A percentile compares a stretch with the other conserved stretches of the same genome.
Evolutionary conservation across 179 eudicot genomes (phyloP).

Genomic region (Corrigiola litoralis): DNA sequence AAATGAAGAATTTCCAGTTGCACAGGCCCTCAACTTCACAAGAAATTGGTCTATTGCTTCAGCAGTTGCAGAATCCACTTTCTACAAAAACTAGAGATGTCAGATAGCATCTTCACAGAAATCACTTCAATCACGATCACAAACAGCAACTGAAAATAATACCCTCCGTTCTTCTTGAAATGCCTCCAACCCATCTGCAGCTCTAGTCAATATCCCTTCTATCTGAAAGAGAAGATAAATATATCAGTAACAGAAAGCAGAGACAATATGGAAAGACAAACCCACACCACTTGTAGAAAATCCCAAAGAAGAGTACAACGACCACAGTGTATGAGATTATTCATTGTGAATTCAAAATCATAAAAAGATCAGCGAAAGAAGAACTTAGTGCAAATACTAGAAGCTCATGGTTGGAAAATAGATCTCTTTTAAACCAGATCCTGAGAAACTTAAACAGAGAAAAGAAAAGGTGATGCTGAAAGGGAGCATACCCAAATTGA

Average conservation of each 20-base stretch:
- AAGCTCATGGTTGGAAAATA: not conserved
- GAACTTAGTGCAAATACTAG: not conserved
- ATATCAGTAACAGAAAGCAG: not conserved
- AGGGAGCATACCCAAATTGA: not conserved
- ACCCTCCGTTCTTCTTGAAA: constrained; percentile 98
- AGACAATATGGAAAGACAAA: not conserved
- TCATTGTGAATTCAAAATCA: not conserved
- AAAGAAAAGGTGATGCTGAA: not conserved
- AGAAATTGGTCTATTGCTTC: constrained; percentile 80
- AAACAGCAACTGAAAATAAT: constrained; percentile 3
- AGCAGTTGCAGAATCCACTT: constrained; percentile 83
- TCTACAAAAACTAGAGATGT: constrained; percentile 40
- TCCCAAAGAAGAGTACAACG: not conserved
- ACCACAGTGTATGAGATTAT: not conserved
- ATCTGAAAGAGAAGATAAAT: constrained; percentile 39
- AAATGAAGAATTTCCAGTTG: constrained; percentile 61
- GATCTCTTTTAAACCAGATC: not conserved
- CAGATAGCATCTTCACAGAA: not conserved
- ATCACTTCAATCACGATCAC: not conserved
- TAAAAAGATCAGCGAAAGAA: not conserved
- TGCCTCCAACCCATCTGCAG: constrained; percentile 69
- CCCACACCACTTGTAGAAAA: not conserved
- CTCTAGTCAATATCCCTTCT: constrained; percentile 82
- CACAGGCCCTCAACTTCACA: constrained; percentile 69
- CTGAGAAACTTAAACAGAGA: too few relatives aligned